These are phyloP conservation scores for Phytophthora tentaculata DNA, from an alignment of 352 stramenopile species.

Conservation along the genomic window DNA sequence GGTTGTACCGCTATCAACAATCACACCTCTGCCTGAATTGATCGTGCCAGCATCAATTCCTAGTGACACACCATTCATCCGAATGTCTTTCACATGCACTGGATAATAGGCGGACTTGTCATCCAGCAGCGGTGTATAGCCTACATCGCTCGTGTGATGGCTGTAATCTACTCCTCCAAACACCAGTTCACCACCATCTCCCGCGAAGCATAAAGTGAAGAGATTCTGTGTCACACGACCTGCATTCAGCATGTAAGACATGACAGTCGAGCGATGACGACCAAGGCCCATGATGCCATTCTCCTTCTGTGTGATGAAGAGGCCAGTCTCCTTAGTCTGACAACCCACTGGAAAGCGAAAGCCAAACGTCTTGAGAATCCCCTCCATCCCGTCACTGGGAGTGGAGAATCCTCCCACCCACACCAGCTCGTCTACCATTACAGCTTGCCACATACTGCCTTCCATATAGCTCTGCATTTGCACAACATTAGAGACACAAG, in stretches of 20 bases:
- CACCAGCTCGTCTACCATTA: conserved; percentile 81
- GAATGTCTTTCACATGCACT: conserved; percentile 83
- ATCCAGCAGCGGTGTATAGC: conserved; percentile 67
- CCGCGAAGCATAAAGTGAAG: conserved; percentile 86
- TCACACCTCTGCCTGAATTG: conserved; percentile 81
- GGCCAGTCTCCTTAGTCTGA: conserved; percentile 82
- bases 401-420: conserved; percentile 77
- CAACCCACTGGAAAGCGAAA: conserved; percentile 82
- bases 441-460: conserved; percentile 87
- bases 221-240: conserved; percentile 63
- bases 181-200: conserved; percentile 70
- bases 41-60: conserved; percentile 44
- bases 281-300: conserved; percentile 92
- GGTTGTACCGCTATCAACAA: conserved; percentile 88
- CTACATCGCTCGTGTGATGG: conserved; percentile 64
- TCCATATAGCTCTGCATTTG: conserved; percentile 78
- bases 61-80: conserved; percentile 61
- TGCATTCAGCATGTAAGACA: conserved; percentile 72
- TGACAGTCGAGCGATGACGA: conserved; percentile 63
- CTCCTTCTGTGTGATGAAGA: conserved; percentile 88
- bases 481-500: neutral
- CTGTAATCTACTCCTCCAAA: conserved; percentile 83
- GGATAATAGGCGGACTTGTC: conserved; percentile 72
- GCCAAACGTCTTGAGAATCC: conserved; percentile 64
- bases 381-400: conserved; percentile 45